These are phyloP conservation scores for Pyrus betulifolia DNA, from an alignment of 306 rosid genomes.

Conservation along the genomic window DNA sequence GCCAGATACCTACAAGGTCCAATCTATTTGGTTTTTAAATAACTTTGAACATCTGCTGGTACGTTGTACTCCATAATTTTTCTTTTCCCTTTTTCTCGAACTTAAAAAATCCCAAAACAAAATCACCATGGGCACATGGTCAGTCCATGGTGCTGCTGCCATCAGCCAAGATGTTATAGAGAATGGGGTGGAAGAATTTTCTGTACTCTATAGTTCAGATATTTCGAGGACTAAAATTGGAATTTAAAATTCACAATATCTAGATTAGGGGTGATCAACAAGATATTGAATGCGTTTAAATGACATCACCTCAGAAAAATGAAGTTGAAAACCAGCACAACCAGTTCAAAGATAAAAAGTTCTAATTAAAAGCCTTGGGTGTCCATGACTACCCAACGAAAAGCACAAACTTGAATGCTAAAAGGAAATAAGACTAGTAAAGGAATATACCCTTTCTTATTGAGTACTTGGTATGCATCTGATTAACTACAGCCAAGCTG, in stretches of 20 bases:
- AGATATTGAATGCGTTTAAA: not conserved
- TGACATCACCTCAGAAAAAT: not conserved
- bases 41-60: not conserved
- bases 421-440: not conserved
- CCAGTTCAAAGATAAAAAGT: not conserved
- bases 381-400: not conserved
- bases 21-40: not conserved
- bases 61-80: not conserved
- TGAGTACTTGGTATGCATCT: conserved; percentile 59
- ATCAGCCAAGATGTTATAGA: not conserved
- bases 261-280: not conserved
- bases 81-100: not conserved
- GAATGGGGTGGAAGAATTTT: not conserved
- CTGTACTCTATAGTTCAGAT: not conserved
- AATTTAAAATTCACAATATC: not conserved
- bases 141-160: not conserved
- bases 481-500: conserved; percentile 68
- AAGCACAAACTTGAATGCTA: not conserved
- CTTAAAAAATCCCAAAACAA: not conserved
- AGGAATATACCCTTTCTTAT: conserved; percentile 65
- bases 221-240: not conserved
- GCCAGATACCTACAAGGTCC: not conserved
- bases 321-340: not conserved
- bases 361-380: not conserved
- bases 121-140: not conserved